phyloP scores from a whole-genome alignment of 345 rosid species.

The Streptanthus diversifolius region DNA sequence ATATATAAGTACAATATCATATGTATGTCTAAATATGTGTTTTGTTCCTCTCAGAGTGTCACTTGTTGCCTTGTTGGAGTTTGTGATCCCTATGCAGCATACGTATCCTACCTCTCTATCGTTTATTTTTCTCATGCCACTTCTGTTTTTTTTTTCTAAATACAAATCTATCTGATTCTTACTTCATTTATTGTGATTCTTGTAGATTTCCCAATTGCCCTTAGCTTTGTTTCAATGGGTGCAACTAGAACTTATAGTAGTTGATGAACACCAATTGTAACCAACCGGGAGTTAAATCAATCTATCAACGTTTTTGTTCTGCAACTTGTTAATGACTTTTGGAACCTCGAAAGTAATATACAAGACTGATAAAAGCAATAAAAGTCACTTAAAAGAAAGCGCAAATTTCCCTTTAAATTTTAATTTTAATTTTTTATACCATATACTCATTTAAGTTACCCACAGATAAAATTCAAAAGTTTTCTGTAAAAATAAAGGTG shows the following conservation, averaged over 20 bases:
- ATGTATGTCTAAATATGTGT: conserved; percentile 11
- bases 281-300: neutral
- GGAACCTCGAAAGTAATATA: neutral
- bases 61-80: conserved; percentile 11
- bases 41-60: conserved; percentile 24
- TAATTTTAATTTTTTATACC: neutral
- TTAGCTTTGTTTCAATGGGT: conserved; percentile 21
- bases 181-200: conserved; percentile 18
- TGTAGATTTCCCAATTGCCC: conserved; percentile 6
- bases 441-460: neutral
- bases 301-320: neutral
- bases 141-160: conserved; percentile 17
- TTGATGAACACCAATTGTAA: conserved; percentile 9
- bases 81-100: conserved; percentile 34
- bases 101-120: conserved; percentile 35
- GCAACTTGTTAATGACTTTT: neutral
- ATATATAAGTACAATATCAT: conserved; percentile 9
- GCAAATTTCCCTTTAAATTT: neutral
- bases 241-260: conserved; percentile 18
- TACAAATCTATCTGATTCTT: conserved; percentile 18
- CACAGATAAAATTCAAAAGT: neutral
- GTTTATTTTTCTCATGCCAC: conserved; percentile 33
- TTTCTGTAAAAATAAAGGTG: neutral
- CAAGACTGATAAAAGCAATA: neutral
- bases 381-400: neutral